A percentile compares a stretch with the other conserved stretches of the same genome.
These are phyloP conservation scores for Xylaria longipes DNA, from an alignment of 495 filamentous ascomycete species.

Conservation along the genomic window DNA sequence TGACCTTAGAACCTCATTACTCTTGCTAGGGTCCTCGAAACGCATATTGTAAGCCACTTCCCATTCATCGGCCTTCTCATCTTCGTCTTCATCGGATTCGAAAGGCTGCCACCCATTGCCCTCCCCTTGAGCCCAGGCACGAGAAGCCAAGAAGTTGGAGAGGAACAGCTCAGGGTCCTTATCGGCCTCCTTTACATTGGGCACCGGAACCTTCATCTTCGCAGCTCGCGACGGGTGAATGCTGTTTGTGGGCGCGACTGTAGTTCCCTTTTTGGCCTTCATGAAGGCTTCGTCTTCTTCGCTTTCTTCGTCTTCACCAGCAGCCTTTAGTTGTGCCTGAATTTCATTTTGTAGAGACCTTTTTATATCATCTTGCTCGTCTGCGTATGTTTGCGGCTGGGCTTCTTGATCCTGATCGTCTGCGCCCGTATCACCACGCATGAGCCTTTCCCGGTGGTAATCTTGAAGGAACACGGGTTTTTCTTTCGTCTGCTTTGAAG, in stretches of 20 bases:
- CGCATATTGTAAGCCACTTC: conserved; percentile 96
- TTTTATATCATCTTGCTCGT: conserved; percentile 87
- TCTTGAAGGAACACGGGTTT: conserved; percentile 88
- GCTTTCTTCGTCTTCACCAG: conserved; percentile 60
- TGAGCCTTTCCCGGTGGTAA: conserved; percentile 86
- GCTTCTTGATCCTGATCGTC: conserved; percentile 63
- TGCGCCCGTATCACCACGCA: conserved; percentile 64
- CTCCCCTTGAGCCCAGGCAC: conserved; percentile 80
- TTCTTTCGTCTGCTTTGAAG: conserved; percentile 62
- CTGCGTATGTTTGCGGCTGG: conserved; percentile 71
- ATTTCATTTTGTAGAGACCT: conserved; percentile 77
- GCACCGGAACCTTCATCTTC: conserved; percentile 56
- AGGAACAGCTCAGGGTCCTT: conserved; percentile 89
- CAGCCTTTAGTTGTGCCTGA: conserved; percentile 63
- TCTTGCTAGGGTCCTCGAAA: conserved; percentile 86
- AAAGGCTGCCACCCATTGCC: conserved; percentile 71
- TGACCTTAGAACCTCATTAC: conserved; percentile 82
- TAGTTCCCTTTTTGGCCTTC: conserved; percentile 46
- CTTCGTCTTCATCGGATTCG: conserved; percentile 90
- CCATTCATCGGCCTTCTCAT: conserved; percentile 80
- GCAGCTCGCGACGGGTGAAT: conserved; percentile 55
- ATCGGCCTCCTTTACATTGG: conserved; percentile 80
- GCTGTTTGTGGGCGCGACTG: conserved; percentile 36
- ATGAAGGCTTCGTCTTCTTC: conserved; percentile 78
- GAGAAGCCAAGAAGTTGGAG: conserved; percentile 84